These are phyloP conservation scores for Coix lacrymajobi DNA, from an alignment of 176 grass and related monocot species.

Conservation along the genomic window DNA sequence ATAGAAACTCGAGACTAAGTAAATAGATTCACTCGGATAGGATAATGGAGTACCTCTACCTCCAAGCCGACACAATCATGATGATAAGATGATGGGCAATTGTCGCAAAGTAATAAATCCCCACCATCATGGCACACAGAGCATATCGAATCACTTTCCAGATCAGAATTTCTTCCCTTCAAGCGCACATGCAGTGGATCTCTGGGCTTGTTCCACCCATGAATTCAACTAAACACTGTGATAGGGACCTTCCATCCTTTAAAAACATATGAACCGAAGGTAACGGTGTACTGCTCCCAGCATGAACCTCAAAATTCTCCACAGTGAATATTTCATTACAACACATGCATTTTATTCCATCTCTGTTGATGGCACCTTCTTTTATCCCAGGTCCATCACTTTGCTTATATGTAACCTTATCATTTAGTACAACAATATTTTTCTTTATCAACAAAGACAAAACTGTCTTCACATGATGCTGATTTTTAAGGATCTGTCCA, in stretches of 20 bases:
- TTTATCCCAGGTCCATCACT: constrained; percentile 30
- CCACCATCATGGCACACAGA: constrained; percentile 64
- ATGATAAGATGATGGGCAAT: constrained; percentile 74
- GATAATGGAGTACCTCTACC: constrained; percentile 52
- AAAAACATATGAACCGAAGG: constrained; percentile 58
- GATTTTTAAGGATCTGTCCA: neutral
- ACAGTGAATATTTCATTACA: constrained; percentile 53
- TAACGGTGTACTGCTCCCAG: constrained; percentile 33
- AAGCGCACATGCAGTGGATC: constrained; percentile 22
- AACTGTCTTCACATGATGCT: constrained; percentile 39
- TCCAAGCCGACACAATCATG: constrained; percentile 58
- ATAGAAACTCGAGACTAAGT: neutral
- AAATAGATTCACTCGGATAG: neutral
- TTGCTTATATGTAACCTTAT: constrained; percentile 45
- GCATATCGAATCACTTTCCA: constrained; percentile 68
- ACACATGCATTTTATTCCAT: constrained; percentile 71
- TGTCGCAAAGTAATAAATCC: constrained; percentile 55
- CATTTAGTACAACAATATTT: constrained; percentile 50
- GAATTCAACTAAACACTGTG: constrained; percentile 56
- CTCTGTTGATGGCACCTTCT: constrained; percentile 46
- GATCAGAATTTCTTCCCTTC: constrained; percentile 39
- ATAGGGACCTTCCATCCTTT: constrained; percentile 65
- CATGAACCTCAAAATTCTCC: constrained; percentile 57
- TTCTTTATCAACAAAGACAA: constrained; percentile 62
- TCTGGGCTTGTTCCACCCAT: constrained; percentile 44